Percentiles rank a stretch among this genome's conserved stretches.
Evolutionary conservation across 768 basidiomycete species (phyloP).

Genomic region (Chlorophyllum brunneum): DNA sequence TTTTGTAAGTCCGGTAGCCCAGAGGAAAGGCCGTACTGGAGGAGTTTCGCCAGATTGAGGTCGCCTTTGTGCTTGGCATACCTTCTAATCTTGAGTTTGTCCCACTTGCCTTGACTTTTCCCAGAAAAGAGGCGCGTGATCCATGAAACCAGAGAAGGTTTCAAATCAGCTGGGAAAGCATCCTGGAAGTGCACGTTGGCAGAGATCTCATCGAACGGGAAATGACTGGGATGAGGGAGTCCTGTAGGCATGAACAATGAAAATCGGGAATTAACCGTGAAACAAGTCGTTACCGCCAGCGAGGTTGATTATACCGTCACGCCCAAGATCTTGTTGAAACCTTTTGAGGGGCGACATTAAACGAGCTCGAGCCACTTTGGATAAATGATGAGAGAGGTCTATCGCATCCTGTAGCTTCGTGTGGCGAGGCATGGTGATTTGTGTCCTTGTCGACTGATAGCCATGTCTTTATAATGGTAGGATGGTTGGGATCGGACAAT

Average conservation of each 20-base stretch:
- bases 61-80: conserved; percentile 41
- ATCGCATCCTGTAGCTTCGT: conserved; percentile 44
- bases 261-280: not conserved
- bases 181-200: conserved; percentile 44
- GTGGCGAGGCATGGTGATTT: not conserved
- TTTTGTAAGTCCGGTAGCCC: conserved; percentile 56
- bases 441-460: not conserved
- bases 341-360: conserved; percentile 59
- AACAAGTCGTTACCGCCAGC: conserved; percentile 55
- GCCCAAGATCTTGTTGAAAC: conserved; percentile 54
- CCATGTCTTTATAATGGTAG: not conserved
- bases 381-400: conserved; percentile 73
- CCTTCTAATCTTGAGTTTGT: conserved; percentile 56
- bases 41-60: conserved; percentile 56
- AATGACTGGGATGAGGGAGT: conserved; percentile 63
- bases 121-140: conserved; percentile 50
- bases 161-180: conserved; percentile 18
- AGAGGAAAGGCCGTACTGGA: conserved; percentile 61
- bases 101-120: conserved; percentile 38
- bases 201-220: conserved; percentile 62
- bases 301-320: conserved; percentile 52
- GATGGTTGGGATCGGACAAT: too few species aligned
- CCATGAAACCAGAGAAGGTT: conserved; percentile 40
- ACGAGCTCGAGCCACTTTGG: conserved; percentile 46
- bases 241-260: conserved; percentile 31